Evolutionary conservation across 2,329 filamentous ascomycete species (phyloP), one percentile per base, ranked within the genome.

Genomic region (Ramularia endophylla): DNA sequence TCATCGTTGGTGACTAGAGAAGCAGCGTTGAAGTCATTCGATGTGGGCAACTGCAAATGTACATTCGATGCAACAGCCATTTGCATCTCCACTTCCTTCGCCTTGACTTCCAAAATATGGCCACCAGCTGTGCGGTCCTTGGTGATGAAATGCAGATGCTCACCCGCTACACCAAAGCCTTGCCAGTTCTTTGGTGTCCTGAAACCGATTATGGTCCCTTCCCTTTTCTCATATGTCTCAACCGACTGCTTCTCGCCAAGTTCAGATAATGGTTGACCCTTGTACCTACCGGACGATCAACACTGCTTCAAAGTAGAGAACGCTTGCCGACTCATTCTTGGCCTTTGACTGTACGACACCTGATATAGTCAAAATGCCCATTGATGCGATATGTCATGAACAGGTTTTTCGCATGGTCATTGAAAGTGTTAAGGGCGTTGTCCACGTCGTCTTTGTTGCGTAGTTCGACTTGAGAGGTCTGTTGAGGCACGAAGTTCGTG

Each of bases 191-290:
- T 44, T 1, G 65, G 66, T 20, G 65, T 63, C 34, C 65, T 52
- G 41, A 71, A 68, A 1, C 68, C 68, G 40, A 71, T 62, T 12
- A 71, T 59, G 2, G 62, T 66, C 1, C 65, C 67, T 8, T 57
- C 52, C 7, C 66, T 55, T 38, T 63, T 47, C 7, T 54, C 40
- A 39, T 67, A 68, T 34, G 53, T 51, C 31, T 63, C 59, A 8
- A 68, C 64, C 11, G 53, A 59, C 51, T 69, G 66, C 45, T 62
- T 63, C 50, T 65, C 58, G 4, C 64, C 65, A 7, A 66, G 49
- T 48, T 66, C 63, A 0, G 55, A 53, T 1, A 62, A 46, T 8
- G 55, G 52, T 38, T 62, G 52, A 11, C 58, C 58, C 36, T 53
- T 53, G 36, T 57, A 61, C 27, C 44, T 47, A 27, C 12, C 18